These are phyloP conservation scores for Rhodamnia argentea DNA, from an alignment of 345 rosid genomes.

Conservation along the genomic window DNA sequence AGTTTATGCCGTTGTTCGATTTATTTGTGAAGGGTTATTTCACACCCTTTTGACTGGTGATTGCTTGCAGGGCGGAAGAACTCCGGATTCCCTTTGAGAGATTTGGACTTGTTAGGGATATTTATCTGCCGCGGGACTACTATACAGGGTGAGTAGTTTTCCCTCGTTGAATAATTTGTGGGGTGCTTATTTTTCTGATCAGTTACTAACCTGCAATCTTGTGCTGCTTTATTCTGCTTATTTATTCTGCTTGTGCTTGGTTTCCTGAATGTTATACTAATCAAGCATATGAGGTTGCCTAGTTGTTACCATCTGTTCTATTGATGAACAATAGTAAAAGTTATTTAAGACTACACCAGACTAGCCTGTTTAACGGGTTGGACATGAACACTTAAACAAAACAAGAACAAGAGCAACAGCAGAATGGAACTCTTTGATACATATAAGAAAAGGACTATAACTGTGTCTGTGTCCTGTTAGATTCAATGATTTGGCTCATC, in stretches of 20 bases:
- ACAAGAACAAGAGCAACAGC: neutral
- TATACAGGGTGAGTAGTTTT: constrained; percentile 53
- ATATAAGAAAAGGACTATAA: neutral
- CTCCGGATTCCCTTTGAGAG: constrained; percentile 79
- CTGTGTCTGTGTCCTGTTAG: neutral
- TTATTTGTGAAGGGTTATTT: neutral
- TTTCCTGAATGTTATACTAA: neutral
- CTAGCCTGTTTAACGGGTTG: neutral
- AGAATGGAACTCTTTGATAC: neutral
- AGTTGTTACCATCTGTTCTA: neutral
- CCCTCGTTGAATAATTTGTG: neutral
- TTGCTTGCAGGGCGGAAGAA: constrained; percentile 70
- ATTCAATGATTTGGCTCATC: neutral
- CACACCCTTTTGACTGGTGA: neutral
- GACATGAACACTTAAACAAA: neutral
- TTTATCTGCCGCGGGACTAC: constrained; percentile 87
- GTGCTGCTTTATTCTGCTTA: neutral
- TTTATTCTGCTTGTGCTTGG: neutral
- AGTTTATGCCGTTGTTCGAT: neutral
- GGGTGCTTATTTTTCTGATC: neutral
- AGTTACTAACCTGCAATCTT: neutral
- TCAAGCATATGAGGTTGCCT: neutral
- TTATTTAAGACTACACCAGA: neutral
- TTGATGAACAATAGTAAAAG: neutral
- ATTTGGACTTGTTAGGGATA: constrained; percentile 81